Percentiles rank a stretch among this genome's conserved stretches.
phyloP scores from a whole-genome alignment of 2,329 filamentous ascomycete species.

The Colletotrichum liriopes region DNA sequence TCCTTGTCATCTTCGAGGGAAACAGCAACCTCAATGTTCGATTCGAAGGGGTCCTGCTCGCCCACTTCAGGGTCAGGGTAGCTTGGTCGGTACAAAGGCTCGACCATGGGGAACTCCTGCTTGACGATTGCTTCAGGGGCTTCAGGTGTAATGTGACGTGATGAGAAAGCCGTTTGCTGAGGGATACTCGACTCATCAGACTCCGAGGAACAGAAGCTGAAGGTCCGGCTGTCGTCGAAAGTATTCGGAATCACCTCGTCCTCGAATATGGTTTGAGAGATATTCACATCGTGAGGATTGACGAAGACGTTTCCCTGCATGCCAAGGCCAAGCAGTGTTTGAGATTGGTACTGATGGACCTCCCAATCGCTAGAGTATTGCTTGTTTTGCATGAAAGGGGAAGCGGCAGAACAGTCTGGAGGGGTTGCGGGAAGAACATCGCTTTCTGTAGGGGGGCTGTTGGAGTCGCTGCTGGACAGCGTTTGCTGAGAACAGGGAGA shows the following conservation, averaged over 20 bases:
- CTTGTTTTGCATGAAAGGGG: conserved; percentile 49
- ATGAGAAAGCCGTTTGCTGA: conserved; percentile 24
- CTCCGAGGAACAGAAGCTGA: conserved; percentile 35
- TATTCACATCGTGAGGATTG: conserved; percentile 41
- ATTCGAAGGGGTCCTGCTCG: conserved; percentile 44
- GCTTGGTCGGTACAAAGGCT: not conserved
- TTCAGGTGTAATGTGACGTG: conserved; percentile 30
- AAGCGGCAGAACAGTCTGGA: conserved; percentile 52
- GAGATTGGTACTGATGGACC: conserved; percentile 13
- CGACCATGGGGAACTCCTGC: conserved; percentile 21
- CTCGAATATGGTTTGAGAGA: conserved; percentile 36
- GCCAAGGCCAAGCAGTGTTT: conserved; percentile 24
- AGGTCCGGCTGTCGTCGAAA: conserved; percentile 8
- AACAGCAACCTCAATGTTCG: conserved; percentile 4
- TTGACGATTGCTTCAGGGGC: conserved; percentile 29
- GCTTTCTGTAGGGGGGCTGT: conserved; percentile 58
- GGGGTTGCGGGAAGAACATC: conserved; percentile 59
- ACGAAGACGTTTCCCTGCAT: conserved; percentile 31
- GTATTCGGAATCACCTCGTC: conserved; percentile 13
- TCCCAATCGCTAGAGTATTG: conserved; percentile 25
- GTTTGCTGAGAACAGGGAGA: conserved; percentile 58
- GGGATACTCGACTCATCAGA: conserved; percentile 15
- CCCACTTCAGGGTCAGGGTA: conserved; percentile 41
- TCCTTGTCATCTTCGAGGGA: conserved; percentile 28
- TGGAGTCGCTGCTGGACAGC: conserved; percentile 55